Evolutionary conservation across 257 asterid species (phyloP), one percentile per base, ranked within the genome.

Genomic region (Linderniella brevidens): DNA sequence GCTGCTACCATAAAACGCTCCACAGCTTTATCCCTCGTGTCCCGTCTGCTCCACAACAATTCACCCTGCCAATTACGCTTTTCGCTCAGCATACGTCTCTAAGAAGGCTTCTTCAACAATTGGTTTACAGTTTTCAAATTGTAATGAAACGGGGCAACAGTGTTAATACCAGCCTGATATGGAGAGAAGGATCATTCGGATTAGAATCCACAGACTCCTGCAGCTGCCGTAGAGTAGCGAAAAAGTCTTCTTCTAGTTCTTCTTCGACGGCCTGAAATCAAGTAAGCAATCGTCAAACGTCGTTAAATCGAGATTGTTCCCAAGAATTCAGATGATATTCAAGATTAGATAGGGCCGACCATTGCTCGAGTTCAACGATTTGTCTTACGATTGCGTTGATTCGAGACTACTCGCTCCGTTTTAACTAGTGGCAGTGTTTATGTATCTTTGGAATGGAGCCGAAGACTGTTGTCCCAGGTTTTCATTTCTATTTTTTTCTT

Each of bases 1-100:
- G 74, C 96, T 0, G 92, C 82, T 15, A 57, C 19, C 64, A 88
- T 71, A 13, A 88, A 80, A 58, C 78, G 92, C 70, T 88, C 93
- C 53, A 71, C 92, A 13, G 94, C 86, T 64, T 72, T 68, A 36
- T 53, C 77, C 68, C 59, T 71, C 46, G 52, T 19, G 17, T 64
- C 71, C 8, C 18, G 62, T 48, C 58, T 63, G 41, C 73, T 78
- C 98, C 95, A 88, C 49, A 88, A 54, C 41, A 74, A 55, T 47
- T 70, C 70, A 11, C 93, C 98, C 92, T 84, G 45, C 57, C 58
- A 60, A n/a, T 40, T 37, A 35, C 3, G 43, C 8, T 14, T 41
- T 53, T 6, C 13, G 17, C 16, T 13, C 13, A 12, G 20, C 40
- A 37, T 48, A 16, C 8, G n/a, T 11, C 40, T 32, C 9, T 9